Evolutionary conservation across 2,329 filamentous ascomycete genomes (phyloP).

Genomic region (Cladophialophora bantiana): DNA sequence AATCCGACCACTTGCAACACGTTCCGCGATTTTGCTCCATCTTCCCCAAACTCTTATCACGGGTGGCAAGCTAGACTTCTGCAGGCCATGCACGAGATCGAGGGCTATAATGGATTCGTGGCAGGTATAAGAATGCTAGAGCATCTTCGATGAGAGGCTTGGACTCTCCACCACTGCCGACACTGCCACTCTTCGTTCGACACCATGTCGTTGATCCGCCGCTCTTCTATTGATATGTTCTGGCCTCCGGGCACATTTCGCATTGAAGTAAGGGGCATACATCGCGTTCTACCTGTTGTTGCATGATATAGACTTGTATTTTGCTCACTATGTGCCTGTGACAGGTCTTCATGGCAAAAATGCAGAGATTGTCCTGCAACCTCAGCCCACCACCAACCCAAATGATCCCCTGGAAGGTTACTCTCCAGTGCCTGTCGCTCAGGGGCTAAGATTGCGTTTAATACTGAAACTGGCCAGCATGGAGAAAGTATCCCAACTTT

Average conservation of each 20-base stretch:
- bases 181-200: not conserved
- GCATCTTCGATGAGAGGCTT: not conserved
- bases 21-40: not conserved
- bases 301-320: not conserved
- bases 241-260: conserved; percentile 7
- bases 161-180: not conserved
- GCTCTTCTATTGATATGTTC: not conserved
- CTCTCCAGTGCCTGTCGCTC: conserved; percentile 48
- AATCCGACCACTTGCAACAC: conserved; percentile 13
- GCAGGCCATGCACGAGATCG: not conserved
- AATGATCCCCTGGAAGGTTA: conserved; percentile 48
- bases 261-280: conserved; percentile 8
- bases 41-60: not conserved
- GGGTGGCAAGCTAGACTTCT: not conserved
- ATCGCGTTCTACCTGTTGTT: not conserved
- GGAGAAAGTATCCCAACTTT: conserved; percentile 53
- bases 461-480: conserved; percentile 53
- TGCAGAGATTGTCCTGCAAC: conserved; percentile 44
- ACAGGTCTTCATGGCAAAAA: conserved; percentile 5
- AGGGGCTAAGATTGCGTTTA: not conserved
- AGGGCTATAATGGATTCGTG: not conserved
- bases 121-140: conserved; percentile 6
- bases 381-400: conserved; percentile 48
- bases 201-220: not conserved
- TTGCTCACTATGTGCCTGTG: not conserved